Base-by-base conservation (phyloP, 805 yeast genomes). In the Ogataea henricii region DNA sequence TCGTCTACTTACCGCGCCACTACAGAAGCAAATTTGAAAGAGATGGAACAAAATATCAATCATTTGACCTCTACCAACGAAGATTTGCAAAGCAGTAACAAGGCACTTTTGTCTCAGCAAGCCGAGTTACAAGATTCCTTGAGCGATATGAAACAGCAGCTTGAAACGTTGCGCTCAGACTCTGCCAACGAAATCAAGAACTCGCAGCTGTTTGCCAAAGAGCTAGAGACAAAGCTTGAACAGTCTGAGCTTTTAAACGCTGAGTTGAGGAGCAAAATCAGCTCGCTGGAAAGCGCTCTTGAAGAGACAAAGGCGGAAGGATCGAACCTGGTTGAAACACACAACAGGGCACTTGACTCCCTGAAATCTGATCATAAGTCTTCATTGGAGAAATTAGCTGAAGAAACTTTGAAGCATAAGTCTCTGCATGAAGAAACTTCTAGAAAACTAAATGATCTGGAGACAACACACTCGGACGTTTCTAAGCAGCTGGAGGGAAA, bases 371-470 rank as follows among this genome's bases (percentile, higher is more conserved):
- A 20, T 2, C 49, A 45, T 21, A 17, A 21, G 20, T 32, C 30
- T 6, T 18, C 34, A 2, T 25, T 61, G 10, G 53, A 49, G 17
- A 64, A 61, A 17, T 30, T 75, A 67, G 72, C 70, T 39, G 71
- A 43, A 71, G 73, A 34, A 58, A 22, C 45, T 32, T 14, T 33
- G 25, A 40, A 29, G 9, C 48, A 46, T 29, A 35, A 38, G 10
- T 21, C 27, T 9, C 26, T 33, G 21, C 38, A 45, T 16, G 48
- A 42, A 13, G 41, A 42, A n/a, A 37, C 45, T 12, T 26, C 46
- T 2, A 43, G 38, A 26, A 46, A 47, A 12, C 13, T 27, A 14
- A 9, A 9, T 14, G 4, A 5, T 2, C 26, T 47, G 14, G 47
- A 36, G 20, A 7, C 39, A 1, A 17, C 26, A 3, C 41, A 40